Evolutionary conservation across 2,329 filamentous ascomycete species (phyloP), one percentile per base, ranked within the genome.

Genomic region (Trichophyton schoenleinii): DNA sequence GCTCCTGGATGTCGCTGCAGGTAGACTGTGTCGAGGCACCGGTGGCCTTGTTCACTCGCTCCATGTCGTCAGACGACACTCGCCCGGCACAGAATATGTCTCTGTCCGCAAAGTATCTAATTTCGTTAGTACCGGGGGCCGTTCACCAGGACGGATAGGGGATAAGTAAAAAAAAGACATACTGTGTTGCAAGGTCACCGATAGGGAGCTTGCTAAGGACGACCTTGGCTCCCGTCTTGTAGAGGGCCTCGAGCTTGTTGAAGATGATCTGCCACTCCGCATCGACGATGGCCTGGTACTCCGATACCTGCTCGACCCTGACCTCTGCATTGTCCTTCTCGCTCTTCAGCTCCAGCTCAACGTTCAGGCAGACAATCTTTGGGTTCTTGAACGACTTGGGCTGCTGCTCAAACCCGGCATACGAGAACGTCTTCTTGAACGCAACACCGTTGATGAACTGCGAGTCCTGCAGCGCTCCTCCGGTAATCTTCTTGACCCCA

Each of bases 211-310:
- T 97, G 78, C 90, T 96, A 62, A 99, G 85, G 48, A 99, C 91
- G 59, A 99, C 91, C 83, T 96, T 96, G 66, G 94, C 94, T 60
- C 94, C 94, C 4, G 92, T 96, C 77, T 92, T 86, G 82, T 92
- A 84, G 60, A 96, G 79, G 57, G 92, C 89, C 79, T 99, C 94
- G 74, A 99, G 88, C 82, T 99, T 99, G 81, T 96, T 92, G 84
- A 87, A 97, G 75, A 99, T 99, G 73, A 99, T 99, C 77, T 96
- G 91, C 94, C 94, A 99, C 77, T 99, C 94, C 34, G 94, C 94
- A 72, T 99, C 94, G 72, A 99, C 94, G 68, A 99, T 96, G 65
- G 94, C 94, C 79, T 99, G 94, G 80, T 99, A 99, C 78, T 99
- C 94, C 20, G 92, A 95, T 59, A 99, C 94, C 76, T 97, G 91